Evolutionary conservation across 352 stramenopile species (phyloP).

Genomic region (Pythium pectinolyticum): DNA sequence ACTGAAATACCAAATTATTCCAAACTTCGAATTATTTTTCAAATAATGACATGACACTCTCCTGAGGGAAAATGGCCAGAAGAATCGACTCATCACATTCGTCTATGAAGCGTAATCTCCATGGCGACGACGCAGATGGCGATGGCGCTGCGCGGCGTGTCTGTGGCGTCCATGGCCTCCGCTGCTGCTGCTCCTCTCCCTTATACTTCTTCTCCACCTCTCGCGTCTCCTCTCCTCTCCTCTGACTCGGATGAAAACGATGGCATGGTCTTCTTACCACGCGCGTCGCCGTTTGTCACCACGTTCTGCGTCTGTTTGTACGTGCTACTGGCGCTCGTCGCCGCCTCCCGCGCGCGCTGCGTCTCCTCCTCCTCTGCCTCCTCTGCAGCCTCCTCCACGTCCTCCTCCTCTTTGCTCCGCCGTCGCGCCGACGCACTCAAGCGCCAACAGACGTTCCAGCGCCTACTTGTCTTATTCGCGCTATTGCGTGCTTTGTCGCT

Average conservation of each 20-base stretch:
- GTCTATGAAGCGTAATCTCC: too few relatives aligned
- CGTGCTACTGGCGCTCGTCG: conserved; percentile 50
- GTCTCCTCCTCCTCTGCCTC: conserved; percentile 6
- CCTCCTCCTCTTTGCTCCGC: conserved; percentile 20
- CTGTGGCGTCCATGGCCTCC: background rate
- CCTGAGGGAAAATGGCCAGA: too few relatives aligned
- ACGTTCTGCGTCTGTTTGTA: conserved; percentile 66
- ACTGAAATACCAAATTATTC: too few relatives aligned
- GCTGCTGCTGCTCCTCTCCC: background rate
- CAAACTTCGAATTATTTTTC: too few relatives aligned
- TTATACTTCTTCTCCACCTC: background rate
- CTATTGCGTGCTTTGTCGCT: conserved; percentile 61
- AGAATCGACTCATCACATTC: too few relatives aligned
- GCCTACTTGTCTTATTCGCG: conserved; percentile 63
- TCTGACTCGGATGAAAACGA: conserved; percentile 12
- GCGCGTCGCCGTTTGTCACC: conserved; percentile 43
- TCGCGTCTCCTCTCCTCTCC: background rate
- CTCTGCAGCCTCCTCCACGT: conserved; percentile 20
- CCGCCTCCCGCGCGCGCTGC: conserved; percentile 47
- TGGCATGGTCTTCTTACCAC: conserved; percentile 55
- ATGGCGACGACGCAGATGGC: too few relatives aligned
- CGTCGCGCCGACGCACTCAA: conserved; percentile 37
- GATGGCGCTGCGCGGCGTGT: background rate
- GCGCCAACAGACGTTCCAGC: conserved; percentile 70
- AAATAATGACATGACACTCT: too few relatives aligned